Conservation (phyloP, 805 yeast genomes). For the Pichia insulana region DNA sequence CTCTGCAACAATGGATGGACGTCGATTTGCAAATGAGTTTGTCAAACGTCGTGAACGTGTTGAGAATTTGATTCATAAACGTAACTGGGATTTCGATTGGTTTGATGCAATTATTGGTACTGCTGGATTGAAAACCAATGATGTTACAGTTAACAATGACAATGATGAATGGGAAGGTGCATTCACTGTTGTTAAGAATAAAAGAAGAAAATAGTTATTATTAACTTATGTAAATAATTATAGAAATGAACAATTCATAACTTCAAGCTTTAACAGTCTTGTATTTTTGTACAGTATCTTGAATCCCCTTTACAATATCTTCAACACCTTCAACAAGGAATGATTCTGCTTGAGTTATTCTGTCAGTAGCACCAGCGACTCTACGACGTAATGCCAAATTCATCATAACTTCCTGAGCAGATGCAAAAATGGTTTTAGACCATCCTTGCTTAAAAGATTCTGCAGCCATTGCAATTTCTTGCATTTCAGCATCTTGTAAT, state of each 20-base stretch:
- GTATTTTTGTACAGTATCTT: conserved; percentile 9
- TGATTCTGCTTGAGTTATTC: conserved; percentile 28
- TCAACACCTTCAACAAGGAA: conserved; percentile 26
- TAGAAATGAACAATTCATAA: neutral
- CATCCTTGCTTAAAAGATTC: conserved; percentile 68
- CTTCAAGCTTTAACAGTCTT: conserved; percentile 1
- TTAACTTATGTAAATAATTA: too few species aligned
- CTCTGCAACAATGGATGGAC: conserved; percentile 86
- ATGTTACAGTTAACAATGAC: conserved; percentile 8
- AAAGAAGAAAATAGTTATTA: conserved; percentile 32
- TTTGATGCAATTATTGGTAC: conserved; percentile 41
- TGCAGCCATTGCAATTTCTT: conserved; percentile 68
- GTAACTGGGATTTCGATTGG: conserved; percentile 52
- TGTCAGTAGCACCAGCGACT: conserved; percentile 36
- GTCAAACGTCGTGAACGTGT: conserved; percentile 66
- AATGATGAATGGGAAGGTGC: conserved; percentile 47
- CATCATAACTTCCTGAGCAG: conserved; percentile 83
- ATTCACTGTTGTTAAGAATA: conserved; percentile 48
- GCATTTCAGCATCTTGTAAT: conserved; percentile 72
- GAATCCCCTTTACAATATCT: conserved; percentile 13
- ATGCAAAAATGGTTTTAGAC: conserved; percentile 54
- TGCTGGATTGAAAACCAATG: conserved; percentile 1
- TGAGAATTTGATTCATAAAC: conserved; percentile 43
- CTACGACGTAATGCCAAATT: conserved; percentile 88
- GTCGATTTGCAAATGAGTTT: conserved; percentile 88